Base-by-base conservation (phyloP, 208 protist species). In the Wallacemonas collosoma region DNA sequence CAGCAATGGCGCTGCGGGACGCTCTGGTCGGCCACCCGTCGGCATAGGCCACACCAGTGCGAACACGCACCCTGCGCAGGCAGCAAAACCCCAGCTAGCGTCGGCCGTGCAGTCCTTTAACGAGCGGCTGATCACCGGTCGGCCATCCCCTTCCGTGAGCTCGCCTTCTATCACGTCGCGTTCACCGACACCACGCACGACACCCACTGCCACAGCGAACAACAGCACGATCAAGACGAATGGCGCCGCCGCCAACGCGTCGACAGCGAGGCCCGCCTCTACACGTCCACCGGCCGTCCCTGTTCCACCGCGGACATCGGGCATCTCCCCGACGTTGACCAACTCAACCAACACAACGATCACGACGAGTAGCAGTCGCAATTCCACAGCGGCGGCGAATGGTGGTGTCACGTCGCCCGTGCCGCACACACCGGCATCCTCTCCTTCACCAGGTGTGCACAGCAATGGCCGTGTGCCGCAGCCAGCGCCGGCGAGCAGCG, bases 91-190 rank as follows among this genome's bases (percentile, higher is more conserved):
- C 12, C 60, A 65, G 41, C 36, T 65, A n/a, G 60, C 5, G 15
- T 38, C 60, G 15, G 60, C 60, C 40, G 60, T 65, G 60, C 60
- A 65, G 60, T 8, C 60, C 60, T 65, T 65, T 41, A 65, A 65
- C 60, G 60, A 65, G 38, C 60, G 60, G 4, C 60, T 65, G 12
- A 65, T 53, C 14, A 65, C 3, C 40, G n/a, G 60, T n/a, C 60
- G 60, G 4, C 41, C 60, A 41, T 11, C 12, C 6, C 53, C 60
- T 6, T 6, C 60, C 12, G 41, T 65, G 41, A 65, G 60, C 60
- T 65, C 60, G 40, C 36, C 60, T 3, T n/a, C 60, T 9, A 45
- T 3, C 38, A 6, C 53, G 9, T 15, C 53, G 53, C 17, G 15
- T 5, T 38, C 53, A n/a, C 53, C 53, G 0, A 35, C 53, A n/a